A percentile compares a stretch with the other conserved stretches of the same genome.
These are phyloP conservation scores for Arthrinium puccinioides DNA, from an alignment of 2,329 filamentous ascomycete species.

Conservation along the genomic window DNA sequence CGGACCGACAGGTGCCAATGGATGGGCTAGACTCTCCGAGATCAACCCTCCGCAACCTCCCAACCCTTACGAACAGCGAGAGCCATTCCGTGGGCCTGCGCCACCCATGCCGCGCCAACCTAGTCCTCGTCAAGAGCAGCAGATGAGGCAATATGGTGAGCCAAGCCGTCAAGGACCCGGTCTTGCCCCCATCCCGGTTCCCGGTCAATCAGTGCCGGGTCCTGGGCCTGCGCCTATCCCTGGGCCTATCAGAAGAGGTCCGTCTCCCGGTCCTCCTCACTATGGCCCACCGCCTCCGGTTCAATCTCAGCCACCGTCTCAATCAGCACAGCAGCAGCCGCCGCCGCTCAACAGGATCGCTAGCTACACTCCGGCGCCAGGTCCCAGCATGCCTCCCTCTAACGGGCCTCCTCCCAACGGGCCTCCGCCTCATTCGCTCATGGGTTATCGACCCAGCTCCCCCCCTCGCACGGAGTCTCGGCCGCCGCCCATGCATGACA, in stretches of 20 bases:
- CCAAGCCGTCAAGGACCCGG: constrained; percentile 46
- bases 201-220: constrained; percentile 9
- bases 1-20: constrained; percentile 45
- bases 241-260: constrained; percentile 38
- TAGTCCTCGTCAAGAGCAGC: constrained; percentile 68
- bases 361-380: constrained; percentile 28
- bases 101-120: constrained; percentile 63
- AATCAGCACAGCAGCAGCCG: constrained; percentile 38
- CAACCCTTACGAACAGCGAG: constrained; percentile 77
- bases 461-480: constrained; percentile 73
- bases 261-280: constrained; percentile 48
- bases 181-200: not conserved
- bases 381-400: constrained; percentile 21
- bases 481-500: constrained; percentile 74
- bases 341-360: constrained; percentile 30
- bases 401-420: constrained; percentile 40
- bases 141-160: constrained; percentile 64
- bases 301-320: constrained; percentile 34
- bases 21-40: constrained; percentile 59
- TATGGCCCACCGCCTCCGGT: constrained; percentile 48
- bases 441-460: constrained; percentile 71
- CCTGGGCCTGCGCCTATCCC: constrained; percentile 15
- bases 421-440: constrained; percentile 44
- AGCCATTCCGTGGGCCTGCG: constrained; percentile 60
- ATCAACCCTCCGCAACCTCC: constrained; percentile 71